phyloP scores from a whole-genome alignment of 1,284 basidiomycete species.

The Anthracocystis panici-leucophaei region DNA sequence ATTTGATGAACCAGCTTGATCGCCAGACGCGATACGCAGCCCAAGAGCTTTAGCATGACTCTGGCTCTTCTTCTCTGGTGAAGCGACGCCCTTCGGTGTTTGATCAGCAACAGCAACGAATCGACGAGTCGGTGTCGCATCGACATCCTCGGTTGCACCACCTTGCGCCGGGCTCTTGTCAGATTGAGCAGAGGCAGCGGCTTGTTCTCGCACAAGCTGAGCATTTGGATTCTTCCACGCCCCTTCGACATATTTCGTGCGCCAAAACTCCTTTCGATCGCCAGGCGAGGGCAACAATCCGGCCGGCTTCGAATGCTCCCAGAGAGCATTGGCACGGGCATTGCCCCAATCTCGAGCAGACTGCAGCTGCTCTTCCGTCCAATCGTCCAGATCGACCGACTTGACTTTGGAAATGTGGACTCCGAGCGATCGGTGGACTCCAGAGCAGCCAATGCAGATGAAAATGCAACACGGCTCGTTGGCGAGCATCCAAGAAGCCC shows the following conservation, averaged over 20 bases:
- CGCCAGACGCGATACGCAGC: slow-evolving; percentile 10
- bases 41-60: slow-evolving; percentile 11
- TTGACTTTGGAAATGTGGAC: slow-evolving; percentile 73
- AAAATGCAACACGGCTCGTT: slow-evolving; percentile 69
- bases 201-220: neutral
- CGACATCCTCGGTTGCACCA: slow-evolving; percentile 7
- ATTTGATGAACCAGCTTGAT: neutral
- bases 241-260: slow-evolving; percentile 47
- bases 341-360: slow-evolving; percentile 59
- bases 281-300: slow-evolving; percentile 17
- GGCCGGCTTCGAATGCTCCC: slow-evolving; percentile 47
- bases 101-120: slow-evolving; percentile 1
- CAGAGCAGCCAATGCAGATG: slow-evolving; percentile 73
- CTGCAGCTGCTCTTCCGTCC: slow-evolving; percentile 60
- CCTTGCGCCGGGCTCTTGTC: neutral
- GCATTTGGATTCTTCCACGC: slow-evolving; percentile 32
- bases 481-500: slow-evolving; percentile 71
- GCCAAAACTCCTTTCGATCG: slow-evolving; percentile 49
- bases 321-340: slow-evolving; percentile 46
- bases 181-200: neutral
- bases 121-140: slow-evolving; percentile 27
- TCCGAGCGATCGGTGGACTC: slow-evolving; percentile 72
- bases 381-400: slow-evolving; percentile 72
- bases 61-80: slow-evolving; percentile 8
- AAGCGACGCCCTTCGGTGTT: neutral